Base-by-base conservation (phyloP, 495 filamentous ascomycete species). In the Tuber borchii region DNA sequence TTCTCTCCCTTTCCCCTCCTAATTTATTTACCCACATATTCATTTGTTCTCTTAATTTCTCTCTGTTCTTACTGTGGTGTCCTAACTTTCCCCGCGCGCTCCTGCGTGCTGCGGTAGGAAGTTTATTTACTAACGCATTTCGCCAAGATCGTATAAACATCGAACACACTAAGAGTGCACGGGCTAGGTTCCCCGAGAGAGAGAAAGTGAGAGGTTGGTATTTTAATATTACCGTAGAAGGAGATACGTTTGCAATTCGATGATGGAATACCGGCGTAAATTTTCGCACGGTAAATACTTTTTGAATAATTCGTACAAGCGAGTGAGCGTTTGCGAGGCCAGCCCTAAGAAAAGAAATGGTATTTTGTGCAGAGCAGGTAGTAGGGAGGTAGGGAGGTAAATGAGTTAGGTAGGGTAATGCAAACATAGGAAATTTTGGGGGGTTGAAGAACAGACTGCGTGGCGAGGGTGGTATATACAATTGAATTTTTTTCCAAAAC, bases 331-430 rank as follows among this genome's bases (percentile, higher is more conserved):
- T 65, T 31, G 16, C 12, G 56, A 65, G 56, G 31, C 56, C 56
- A 65, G 56, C 56, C 56, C 56, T 31, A 65, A 31, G 56, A 65
- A 65, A 65, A n/a, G 56, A 65, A 65, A 65, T 31, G n/a, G 56
- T 31, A 17, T 65, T 65, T 65, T 65, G n/a, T 65, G n/a, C 12
- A 6, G n/a, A 31, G n/a, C 2, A 31, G 51, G 10, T 26, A 61
- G 51, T 14, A 2, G 51, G 0, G 0, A 26, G 45, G 45, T 7
- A n/a, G 9, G 48, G 48, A 17, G n/a, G 56, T 26, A 56, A 26
- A 56, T 26, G 51, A 26, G 51, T 26, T 26, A 14, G 51, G 51
- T 56, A n/a, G 51, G 10, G 51, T 4, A 65, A 65, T 31, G 26
- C 31, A 10, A 65, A 65, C 56, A 65, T 65, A 65, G 31, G 56